phyloP scores from a whole-genome alignment of 1,284 basidiomycete species.

The Irpex sp. region DNA sequence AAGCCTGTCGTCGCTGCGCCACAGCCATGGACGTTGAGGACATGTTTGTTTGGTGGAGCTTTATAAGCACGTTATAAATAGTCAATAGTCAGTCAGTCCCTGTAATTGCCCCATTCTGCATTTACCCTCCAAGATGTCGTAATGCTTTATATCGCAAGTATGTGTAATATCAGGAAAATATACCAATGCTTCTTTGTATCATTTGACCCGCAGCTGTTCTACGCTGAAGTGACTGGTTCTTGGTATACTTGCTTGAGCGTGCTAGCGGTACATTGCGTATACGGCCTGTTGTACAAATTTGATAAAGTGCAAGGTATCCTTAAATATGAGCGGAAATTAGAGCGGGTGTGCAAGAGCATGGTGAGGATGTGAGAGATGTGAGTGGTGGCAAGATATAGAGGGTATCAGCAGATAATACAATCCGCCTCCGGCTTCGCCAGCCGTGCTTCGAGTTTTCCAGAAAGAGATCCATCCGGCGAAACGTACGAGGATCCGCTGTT shows the following conservation, averaged over 20 bases:
- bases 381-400: too few species aligned
- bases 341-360: neutral
- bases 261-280: neutral
- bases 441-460: constrained; percentile 50
- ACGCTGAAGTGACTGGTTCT: neutral
- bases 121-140: too few species aligned
- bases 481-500: constrained; percentile 55
- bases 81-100: too few species aligned
- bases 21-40: neutral
- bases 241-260: neutral
- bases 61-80: too few species aligned
- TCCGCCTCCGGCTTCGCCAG: constrained; percentile 45
- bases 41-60: neutral
- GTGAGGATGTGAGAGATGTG: too few species aligned
- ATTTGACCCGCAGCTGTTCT: neutral
- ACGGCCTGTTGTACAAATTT: neutral
- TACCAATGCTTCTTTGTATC: neutral
- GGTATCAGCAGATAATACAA: constrained; percentile 51
- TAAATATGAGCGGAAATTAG: neutral
- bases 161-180: neutral
- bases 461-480: constrained; percentile 47
- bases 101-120: too few species aligned
- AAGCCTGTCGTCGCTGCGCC: neutral
- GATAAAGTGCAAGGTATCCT: neutral
- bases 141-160: too few species aligned